A percentile compares a stretch with the other conserved stretches of the same genome.
phyloP scores from a whole-genome alignment of 2,329 filamentous ascomycete genomes.

The Pseudodiploospora longispora region DNA sequence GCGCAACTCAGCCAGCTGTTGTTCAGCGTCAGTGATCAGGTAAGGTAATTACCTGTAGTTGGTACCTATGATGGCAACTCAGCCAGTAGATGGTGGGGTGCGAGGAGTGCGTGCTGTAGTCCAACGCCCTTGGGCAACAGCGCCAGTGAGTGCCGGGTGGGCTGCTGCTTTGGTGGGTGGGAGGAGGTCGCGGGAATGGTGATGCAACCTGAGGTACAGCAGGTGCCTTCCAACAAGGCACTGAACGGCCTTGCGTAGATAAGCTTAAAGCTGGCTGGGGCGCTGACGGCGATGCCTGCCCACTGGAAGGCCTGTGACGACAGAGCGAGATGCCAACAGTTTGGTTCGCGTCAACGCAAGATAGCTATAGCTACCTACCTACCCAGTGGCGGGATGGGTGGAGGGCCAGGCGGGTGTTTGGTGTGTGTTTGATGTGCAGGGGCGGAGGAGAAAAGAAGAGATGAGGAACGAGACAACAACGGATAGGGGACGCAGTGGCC shows the following conservation, averaged over 20 bases:
- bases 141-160: too few relatives aligned
- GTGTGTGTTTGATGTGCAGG: slow-evolving; percentile 4
- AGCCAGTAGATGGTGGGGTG: too few relatives aligned
- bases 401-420: slow-evolving; percentile 5
- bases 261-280: neutral
- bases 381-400: neutral
- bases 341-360: slow-evolving; percentile 20
- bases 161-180: too few relatives aligned
- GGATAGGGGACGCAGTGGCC: neutral
- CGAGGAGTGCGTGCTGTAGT: too few relatives aligned
- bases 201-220: too few relatives aligned
- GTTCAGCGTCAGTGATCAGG: too few relatives aligned
- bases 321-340: slow-evolving; percentile 17
- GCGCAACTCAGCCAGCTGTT: too few relatives aligned
- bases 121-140: too few relatives aligned
- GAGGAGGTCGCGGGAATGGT: too few relatives aligned
- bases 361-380: slow-evolving; percentile 3
- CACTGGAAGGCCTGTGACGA: slow-evolving; percentile 11
- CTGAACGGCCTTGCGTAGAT: neutral
- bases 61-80: too few relatives aligned
- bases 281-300: slow-evolving; percentile 9
- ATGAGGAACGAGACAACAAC: slow-evolving; percentile 3
- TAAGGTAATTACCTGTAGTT: too few relatives aligned
- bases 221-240: too few relatives aligned
- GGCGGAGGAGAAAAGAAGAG: slow-evolving; percentile 7